Percentiles rank a stretch among this genome's conserved stretches.
Conservation (phyloP, 805 yeast species). For the Myxozyma neotropica region DNA sequence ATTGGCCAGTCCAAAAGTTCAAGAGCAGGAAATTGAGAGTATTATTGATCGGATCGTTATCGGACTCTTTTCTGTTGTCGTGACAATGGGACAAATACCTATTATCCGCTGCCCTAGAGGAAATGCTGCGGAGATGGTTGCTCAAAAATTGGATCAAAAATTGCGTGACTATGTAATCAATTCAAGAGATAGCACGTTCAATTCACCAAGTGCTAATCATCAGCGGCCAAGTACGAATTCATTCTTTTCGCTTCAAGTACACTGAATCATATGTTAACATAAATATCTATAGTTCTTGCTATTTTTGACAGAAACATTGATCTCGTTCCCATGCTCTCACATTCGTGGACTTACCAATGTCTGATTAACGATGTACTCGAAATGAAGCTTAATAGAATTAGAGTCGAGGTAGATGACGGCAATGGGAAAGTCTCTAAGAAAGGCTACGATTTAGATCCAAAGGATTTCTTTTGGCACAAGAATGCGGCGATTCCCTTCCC, state of each 20-base stretch:
- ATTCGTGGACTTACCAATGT: conserved; percentile 97
- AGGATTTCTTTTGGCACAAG: conserved; percentile 87
- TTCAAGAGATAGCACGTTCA: conserved; percentile 46
- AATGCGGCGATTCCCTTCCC: conserved; percentile 93
- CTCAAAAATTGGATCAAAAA: conserved; percentile 79
- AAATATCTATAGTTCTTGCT: conserved; percentile 59
- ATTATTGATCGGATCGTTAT: conserved; percentile 71
- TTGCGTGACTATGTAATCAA: conserved; percentile 85
- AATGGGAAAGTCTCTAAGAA: conserved; percentile 46
- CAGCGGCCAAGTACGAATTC: conserved; percentile 24
- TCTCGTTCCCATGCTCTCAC: conserved; percentile 90
- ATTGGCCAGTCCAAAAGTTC: conserved; percentile 69
- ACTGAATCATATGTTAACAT: background rate
- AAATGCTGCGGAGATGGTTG: conserved; percentile 94
- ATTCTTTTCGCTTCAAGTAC: conserved; percentile 4
- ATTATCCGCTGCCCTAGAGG: conserved; percentile 87
- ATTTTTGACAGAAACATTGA: conserved; percentile 88
- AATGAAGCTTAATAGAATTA: conserved; percentile 78
- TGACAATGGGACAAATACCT: conserved; percentile 60
- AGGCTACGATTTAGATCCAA: conserved; percentile 85
- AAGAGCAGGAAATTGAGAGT: conserved; percentile 71
- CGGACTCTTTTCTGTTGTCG: conserved; percentile 76
- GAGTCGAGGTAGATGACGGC: conserved; percentile 50
- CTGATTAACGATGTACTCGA: conserved; percentile 91
- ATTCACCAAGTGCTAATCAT: conserved; percentile 10